Evolutionary conservation across 2,329 filamentous ascomycete genomes (phyloP), one percentile per base, ranked within the genome.

Genomic region (Clonostachys solani): DNA sequence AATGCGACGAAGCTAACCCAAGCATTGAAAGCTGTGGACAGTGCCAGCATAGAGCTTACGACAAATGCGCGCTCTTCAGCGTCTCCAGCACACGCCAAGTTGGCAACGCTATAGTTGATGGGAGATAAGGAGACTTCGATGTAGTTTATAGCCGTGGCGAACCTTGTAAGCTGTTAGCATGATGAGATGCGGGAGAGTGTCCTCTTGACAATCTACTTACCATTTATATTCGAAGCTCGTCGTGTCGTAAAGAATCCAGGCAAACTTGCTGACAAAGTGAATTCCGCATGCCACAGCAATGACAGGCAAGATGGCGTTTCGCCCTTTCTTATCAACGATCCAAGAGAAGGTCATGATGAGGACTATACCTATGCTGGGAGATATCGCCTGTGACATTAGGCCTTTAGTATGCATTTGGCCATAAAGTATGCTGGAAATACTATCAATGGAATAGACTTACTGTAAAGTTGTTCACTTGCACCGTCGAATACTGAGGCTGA

Each of bases 21-120:
- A 6, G 60, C 60, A 47, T 63, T 63, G 47, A 67, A 67, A 0
- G 64, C 65, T 44, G 63, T 68, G 9, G 60, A 59, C 43, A 69
- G 55, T 1, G 63, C 59, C 18, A 67, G 64, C 65, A 73, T 71
- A 7, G 68, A 65, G 2, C 40, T 42, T 18, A 42, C 33, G 7
- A 42, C 33, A n/a, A 42, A 42, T 12, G 40, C 40, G 5, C 40
- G 40, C 16, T 42, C 40, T 17, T 42, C 40, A 29, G 40, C 40
- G 17, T 42, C 40, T 5, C 18, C 40, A 29, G 40, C 40, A 19
- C 40, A 42, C 2, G 40, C 40, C 19, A 42, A 23, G 16, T 42
- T 42, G 16, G 40, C 40, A 15, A 42, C n/a, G 40, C 40, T 42
- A 9, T 42, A 42, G 40, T 42, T 42, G 7, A 42, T 42, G 17